These are phyloP conservation scores for Rubia yunnanensis DNA, from an alignment of 257 asterid species.

Conservation along the genomic window DNA sequence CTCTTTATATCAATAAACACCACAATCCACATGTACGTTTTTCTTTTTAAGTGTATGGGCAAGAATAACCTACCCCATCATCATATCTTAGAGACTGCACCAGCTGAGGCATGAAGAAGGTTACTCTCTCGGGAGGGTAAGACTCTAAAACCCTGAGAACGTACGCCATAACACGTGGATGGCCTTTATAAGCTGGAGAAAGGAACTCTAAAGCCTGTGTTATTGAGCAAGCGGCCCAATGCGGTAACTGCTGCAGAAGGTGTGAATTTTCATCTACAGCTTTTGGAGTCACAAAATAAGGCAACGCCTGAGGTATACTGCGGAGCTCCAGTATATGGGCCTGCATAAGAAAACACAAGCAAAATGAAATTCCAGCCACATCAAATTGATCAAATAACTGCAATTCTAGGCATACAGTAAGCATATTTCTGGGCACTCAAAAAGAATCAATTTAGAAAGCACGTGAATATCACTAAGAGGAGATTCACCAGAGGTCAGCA, in stretches of 20 bases:
- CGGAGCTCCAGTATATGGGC: constrained; percentile 74
- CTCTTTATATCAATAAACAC: too few species aligned
- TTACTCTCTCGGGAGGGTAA: constrained; percentile 92
- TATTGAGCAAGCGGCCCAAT: constrained; percentile 98
- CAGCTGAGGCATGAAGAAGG: constrained; percentile 99
- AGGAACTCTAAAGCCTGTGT: constrained; percentile 96
- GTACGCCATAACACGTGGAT: constrained; percentile 99
- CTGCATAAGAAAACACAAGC: constrained; percentile 31
- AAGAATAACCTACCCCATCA: constrained; percentile 61
- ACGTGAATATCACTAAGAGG: neutral
- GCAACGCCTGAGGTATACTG: constrained; percentile 84
- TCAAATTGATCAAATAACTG: neutral
- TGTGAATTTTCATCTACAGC: constrained; percentile 89
- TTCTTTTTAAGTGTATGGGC: neutral
- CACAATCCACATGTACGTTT: neutral
- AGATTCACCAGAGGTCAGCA: neutral
- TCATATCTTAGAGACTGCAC: constrained; percentile 95
- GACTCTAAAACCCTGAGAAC: constrained; percentile 96
- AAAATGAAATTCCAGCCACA: neutral
- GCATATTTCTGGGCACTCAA: neutral
- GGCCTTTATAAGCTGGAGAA: constrained; percentile 93
- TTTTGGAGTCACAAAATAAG: constrained; percentile 91
- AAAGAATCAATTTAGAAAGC: neutral
- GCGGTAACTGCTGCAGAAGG: constrained; percentile 94
- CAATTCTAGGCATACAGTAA: neutral